These are phyloP conservation scores for Teratosphaeria viscida DNA, from an alignment of 2,329 filamentous ascomycete genomes.

Conservation along the genomic window DNA sequence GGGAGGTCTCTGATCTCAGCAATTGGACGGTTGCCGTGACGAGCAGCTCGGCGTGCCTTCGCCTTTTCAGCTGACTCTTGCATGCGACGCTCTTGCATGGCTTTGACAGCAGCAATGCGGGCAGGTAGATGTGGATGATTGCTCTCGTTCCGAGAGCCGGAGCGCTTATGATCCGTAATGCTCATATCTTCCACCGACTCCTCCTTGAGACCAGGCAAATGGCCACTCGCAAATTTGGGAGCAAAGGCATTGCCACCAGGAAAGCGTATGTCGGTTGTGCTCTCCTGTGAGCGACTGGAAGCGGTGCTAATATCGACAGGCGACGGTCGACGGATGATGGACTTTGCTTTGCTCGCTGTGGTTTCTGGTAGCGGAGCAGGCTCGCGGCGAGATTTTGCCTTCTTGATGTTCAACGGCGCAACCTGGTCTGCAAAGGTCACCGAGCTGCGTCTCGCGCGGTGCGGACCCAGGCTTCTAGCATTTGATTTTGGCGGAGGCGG, in stretches of 20 bases:
- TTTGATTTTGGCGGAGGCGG: slow-evolving; percentile 14
- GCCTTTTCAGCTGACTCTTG: slow-evolving; percentile 22
- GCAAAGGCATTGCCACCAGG: slow-evolving; percentile 12
- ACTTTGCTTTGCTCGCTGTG: slow-evolving; percentile 13
- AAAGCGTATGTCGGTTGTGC: slow-evolving; percentile 17
- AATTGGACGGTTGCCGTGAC: slow-evolving; percentile 22
- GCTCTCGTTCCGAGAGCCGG: slow-evolving; percentile 5
- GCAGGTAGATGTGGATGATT: slow-evolving; percentile 21
- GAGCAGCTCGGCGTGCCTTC: slow-evolving; percentile 19
- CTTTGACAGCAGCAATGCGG: slow-evolving; percentile 25
- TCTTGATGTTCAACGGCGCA: slow-evolving; percentile 25
- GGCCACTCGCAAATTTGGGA: slow-evolving; percentile 19
- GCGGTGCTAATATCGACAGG: slow-evolving; percentile 15
- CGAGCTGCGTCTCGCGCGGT: slow-evolving; percentile 13
- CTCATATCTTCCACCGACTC: slow-evolving; percentile 39
- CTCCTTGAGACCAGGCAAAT: slow-evolving; percentile 38
- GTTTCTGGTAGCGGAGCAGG: slow-evolving; percentile 8
- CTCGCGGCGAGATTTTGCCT: slow-evolving; percentile 12
- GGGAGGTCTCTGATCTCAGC: slow-evolving; percentile 33
- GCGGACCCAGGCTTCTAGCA: slow-evolving; percentile 6
- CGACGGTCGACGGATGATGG: slow-evolving; percentile 18
- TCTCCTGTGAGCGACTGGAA: slow-evolving; percentile 12
- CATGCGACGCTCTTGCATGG: slow-evolving; percentile 25
- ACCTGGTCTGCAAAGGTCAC: slow-evolving; percentile 27
- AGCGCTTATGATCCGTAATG: slow-evolving; percentile 17